Percentiles rank a stretch among this genome's conserved stretches.
Evolutionary conservation across 2,329 filamentous ascomycete species (phyloP).

Genomic region (Taxawa tesnikishii): DNA sequence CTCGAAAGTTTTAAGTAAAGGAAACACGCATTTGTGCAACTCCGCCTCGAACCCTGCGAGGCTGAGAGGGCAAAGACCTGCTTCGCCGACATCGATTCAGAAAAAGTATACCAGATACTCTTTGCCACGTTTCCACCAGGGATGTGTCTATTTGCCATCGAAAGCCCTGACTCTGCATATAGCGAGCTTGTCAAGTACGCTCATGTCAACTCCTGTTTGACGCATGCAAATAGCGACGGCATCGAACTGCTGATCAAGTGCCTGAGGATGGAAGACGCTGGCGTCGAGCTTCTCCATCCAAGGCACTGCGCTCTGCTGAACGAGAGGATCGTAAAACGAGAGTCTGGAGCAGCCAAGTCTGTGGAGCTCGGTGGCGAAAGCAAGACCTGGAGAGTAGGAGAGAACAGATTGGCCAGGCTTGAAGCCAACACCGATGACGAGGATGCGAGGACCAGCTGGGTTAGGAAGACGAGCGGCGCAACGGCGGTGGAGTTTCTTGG

Average conservation of each 20-base stretch:
- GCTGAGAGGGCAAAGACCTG: too few relatives aligned
- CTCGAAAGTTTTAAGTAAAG: too few relatives aligned
- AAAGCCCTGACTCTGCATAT: conserved; percentile 7
- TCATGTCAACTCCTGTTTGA: conserved; percentile 10
- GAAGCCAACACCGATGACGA: conserved; percentile 12
- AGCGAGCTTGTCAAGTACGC: conserved; percentile 8
- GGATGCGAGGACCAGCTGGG: conserved; percentile 7
- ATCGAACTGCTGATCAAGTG: conserved; percentile 9
- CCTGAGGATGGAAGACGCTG: conserved; percentile 6
- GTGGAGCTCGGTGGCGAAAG: conserved; percentile 9
- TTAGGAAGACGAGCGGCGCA: conserved; percentile 3
- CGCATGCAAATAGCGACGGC: conserved; percentile 11
- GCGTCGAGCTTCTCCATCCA: conserved; percentile 9
- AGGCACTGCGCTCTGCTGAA: conserved; percentile 9
- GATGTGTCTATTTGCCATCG: too few relatives aligned
- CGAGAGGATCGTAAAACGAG: conserved; percentile 11
- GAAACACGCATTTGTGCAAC: too few relatives aligned
- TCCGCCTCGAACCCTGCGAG: too few relatives aligned
- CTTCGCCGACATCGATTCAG: too few relatives aligned
- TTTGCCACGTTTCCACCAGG: conserved; percentile 77
- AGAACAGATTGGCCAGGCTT: conserved; percentile 12
- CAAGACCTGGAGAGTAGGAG: conserved; percentile 10
- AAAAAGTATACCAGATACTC: too few relatives aligned
- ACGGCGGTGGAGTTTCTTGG: conserved; percentile 8
- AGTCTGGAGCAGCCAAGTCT: conserved; percentile 7